Conservation (phyloP, 768 basidiomycete species). For the Mycena indigotica region DNA sequence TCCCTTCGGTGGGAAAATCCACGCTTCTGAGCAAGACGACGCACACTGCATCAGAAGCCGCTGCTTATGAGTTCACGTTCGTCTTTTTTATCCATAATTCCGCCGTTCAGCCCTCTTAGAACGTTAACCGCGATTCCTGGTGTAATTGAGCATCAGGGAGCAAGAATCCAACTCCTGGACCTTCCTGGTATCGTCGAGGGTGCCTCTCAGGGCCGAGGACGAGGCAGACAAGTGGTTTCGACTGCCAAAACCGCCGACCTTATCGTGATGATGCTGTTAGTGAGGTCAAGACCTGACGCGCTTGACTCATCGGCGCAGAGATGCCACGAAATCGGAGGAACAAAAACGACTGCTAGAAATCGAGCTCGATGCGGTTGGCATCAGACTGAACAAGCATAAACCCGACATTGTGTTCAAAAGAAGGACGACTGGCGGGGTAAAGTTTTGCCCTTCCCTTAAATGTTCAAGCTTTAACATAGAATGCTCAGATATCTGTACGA, state of each 20-base stretch:
- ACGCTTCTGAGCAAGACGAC: constrained; percentile 92
- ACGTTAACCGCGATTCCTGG: constrained; percentile 85
- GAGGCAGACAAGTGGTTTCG: constrained; percentile 95
- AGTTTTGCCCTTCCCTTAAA: constrained; percentile 25
- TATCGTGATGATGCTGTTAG: constrained; percentile 79
- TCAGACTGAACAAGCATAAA: constrained; percentile 84
- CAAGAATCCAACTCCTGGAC: constrained; percentile 90
- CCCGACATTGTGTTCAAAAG: constrained; percentile 97
- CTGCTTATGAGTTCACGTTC: constrained; percentile 95
- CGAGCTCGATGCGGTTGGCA: constrained; percentile 96
- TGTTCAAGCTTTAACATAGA: constrained; percentile 31
- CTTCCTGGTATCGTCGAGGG: constrained; percentile 95
- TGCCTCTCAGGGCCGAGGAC: constrained; percentile 85
- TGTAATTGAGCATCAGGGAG: constrained; percentile 93
- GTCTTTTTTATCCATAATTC: constrained; percentile 52
- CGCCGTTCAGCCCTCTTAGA: constrained; percentile 30
- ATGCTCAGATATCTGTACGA: constrained; percentile 79
- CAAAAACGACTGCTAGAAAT: constrained; percentile 86
- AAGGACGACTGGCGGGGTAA: constrained; percentile 88
- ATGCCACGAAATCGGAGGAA: constrained; percentile 91
- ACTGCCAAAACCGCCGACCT: constrained; percentile 93
- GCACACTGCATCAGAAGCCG: constrained; percentile 84
- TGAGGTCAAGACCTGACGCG: background rate
- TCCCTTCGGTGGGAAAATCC: constrained; percentile 96
- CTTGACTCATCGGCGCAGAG: constrained; percentile 29